These are phyloP conservation scores for Cercospora janseana DNA, from an alignment of 2,329 filamentous ascomycete genomes.

Conservation along the genomic window DNA sequence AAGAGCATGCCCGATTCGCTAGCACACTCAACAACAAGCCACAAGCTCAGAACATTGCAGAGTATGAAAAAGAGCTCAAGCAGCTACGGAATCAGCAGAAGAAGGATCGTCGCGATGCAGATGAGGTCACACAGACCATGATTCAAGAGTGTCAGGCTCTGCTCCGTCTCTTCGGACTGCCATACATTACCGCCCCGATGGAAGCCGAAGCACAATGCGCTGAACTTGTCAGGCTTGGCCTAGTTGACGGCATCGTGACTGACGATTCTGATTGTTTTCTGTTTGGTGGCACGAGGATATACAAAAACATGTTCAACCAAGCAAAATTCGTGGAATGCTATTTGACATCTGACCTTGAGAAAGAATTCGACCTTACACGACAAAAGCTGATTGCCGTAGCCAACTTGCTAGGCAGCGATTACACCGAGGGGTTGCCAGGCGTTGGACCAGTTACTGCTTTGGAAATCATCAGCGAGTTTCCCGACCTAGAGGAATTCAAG, in stretches of 20 bases:
- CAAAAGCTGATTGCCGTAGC: constrained; percentile 85
- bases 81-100: constrained; percentile 90
- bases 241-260: constrained; percentile 96
- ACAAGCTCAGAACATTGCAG: constrained; percentile 65
- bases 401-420: constrained; percentile 88
- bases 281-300: constrained; percentile 92
- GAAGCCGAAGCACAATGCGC: constrained; percentile 98
- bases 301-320: constrained; percentile 99
- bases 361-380: constrained; percentile 84
- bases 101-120: constrained; percentile 90
- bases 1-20: constrained; percentile 91
- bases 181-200: constrained; percentile 97
- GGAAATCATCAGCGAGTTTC: constrained; percentile 90
- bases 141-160: constrained; percentile 91
- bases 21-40: constrained; percentile 78
- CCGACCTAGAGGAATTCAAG: constrained; percentile 70
- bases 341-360: constrained; percentile 75
- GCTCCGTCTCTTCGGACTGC: constrained; percentile 84
- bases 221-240: constrained; percentile 76
- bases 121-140: constrained; percentile 97
- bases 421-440: constrained; percentile 86
- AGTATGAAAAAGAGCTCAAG: constrained; percentile 85
- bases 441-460: constrained; percentile 92
- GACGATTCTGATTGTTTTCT: constrained; percentile 96
- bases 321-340: constrained; percentile 99